Evolutionary conservation across 305 asterid genomes (phyloP).

Genomic region (Fraxinus albicans): DNA sequence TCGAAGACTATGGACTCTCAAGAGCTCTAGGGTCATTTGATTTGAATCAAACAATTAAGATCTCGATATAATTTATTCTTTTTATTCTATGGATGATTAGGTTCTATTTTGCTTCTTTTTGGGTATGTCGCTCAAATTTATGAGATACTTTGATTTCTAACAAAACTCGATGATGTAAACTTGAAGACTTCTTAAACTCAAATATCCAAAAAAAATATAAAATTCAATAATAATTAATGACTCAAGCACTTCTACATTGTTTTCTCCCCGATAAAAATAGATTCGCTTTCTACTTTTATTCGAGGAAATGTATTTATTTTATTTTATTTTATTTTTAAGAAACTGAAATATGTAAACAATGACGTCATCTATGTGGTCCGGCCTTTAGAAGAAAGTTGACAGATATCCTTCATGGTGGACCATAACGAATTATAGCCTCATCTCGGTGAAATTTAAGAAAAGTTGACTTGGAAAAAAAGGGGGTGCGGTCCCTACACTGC

Average conservation of each 20-base stretch:
- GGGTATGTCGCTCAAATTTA: background rate
- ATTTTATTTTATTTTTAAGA: background rate
- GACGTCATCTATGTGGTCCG: background rate
- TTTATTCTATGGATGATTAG: no score
- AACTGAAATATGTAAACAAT: background rate
- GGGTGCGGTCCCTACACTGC: background rate
- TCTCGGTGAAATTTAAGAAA: background rate
- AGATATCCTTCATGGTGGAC: conserved; percentile 22
- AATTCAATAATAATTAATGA: no score
- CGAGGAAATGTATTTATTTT: background rate
- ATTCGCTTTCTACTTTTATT: background rate
- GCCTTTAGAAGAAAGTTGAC: background rate
- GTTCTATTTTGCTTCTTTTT: background rate
- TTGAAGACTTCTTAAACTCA: background rate
- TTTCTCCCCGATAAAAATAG: background rate
- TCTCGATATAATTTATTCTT: background rate
- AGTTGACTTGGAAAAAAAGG: background rate
- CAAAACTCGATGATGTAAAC: background rate
- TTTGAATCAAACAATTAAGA: no score
- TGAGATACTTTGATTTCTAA: background rate
- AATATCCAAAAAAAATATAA: no score
- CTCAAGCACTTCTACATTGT: background rate
- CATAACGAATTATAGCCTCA: conserved; percentile 32
- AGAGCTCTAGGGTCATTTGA: background rate
- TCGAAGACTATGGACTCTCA: background rate